Percentiles rank a stretch among this genome's conserved stretches.
Evolutionary conservation across 352 stramenopile genomes (phyloP).

Genomic region (Globisporangium emineosum): DNA sequence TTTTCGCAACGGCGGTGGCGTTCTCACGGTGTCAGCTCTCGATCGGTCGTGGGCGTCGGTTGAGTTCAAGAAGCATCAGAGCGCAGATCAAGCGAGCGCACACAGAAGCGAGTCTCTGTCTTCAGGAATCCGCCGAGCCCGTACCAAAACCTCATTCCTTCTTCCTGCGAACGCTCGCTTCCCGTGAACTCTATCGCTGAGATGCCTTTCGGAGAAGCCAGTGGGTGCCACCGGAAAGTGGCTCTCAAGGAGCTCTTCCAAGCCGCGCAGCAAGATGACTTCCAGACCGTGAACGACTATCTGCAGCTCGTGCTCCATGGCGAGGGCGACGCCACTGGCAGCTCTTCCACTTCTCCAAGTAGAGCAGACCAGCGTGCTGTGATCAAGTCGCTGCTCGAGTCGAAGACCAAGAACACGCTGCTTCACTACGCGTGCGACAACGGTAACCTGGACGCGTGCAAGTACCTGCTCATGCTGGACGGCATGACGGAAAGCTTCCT

Average conservation of each 20-base stretch:
- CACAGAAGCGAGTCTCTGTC: not conserved
- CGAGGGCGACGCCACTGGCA: slow-evolving; percentile 10
- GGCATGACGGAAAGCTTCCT: slow-evolving; percentile 54
- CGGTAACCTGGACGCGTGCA: slow-evolving; percentile 80
- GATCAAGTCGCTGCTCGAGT: slow-evolving; percentile 47
- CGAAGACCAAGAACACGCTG: slow-evolving; percentile 69
- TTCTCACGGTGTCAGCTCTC: not conserved
- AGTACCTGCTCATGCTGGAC: slow-evolving; percentile 72
- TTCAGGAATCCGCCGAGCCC: no score
- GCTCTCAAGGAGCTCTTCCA: slow-evolving; percentile 71
- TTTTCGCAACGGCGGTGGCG: no score
- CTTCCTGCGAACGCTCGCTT: not conserved
- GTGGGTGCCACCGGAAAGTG: slow-evolving; percentile 11
- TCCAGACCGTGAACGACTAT: slow-evolving; percentile 53
- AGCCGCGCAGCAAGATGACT: slow-evolving; percentile 64
- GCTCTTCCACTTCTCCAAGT: not conserved
- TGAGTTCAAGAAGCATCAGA: not conserved
- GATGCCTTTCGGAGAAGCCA: slow-evolving; percentile 6
- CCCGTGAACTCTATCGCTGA: not conserved
- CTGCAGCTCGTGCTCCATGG: slow-evolving; percentile 51
- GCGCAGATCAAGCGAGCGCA: not conserved
- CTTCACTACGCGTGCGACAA: slow-evolving; percentile 83
- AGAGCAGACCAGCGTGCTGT: slow-evolving; percentile 11
- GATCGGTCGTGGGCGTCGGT: slow-evolving; percentile 15
- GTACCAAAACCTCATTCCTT: no score